Evolutionary conservation across 2,329 filamentous ascomycete genomes (phyloP).

Genomic region (Stagonosporopsis tanaceti): DNA sequence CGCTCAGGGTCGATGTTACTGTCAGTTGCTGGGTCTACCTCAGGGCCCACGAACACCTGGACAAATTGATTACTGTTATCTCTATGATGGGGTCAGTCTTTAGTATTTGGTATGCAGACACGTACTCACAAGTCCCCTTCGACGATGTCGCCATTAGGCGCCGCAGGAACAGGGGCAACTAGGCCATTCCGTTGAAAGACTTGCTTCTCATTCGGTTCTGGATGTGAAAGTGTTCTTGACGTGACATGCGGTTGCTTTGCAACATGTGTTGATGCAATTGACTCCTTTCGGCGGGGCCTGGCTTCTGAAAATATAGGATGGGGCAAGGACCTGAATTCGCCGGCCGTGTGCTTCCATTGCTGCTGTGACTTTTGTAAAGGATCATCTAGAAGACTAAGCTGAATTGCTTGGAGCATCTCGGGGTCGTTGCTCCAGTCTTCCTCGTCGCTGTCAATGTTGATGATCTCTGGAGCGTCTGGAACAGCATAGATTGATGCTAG

Average conservation of each 20-base stretch:
- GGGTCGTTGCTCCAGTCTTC: not conserved
- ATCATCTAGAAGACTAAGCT: not conserved
- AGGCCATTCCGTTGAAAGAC: not conserved
- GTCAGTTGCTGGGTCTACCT: not conserved
- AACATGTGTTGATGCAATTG: too few relatives aligned
- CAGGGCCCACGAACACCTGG: conserved; percentile 20
- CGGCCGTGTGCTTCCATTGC: not conserved
- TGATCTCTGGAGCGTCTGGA: not conserved
- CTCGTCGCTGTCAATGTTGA: not conserved
- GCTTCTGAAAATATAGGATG: not conserved
- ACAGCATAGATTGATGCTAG: not conserved
- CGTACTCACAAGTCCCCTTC: conserved; percentile 31
- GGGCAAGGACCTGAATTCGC: not conserved
- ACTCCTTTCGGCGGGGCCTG: not conserved
- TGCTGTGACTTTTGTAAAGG: not conserved
- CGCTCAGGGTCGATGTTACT: conserved; percentile 24
- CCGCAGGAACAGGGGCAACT: not conserved
- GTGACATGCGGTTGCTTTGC: too few relatives aligned
- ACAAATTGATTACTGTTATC: conserved; percentile 31
- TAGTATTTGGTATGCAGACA: not conserved
- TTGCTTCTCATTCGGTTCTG: not conserved
- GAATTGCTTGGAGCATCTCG: conserved; percentile 2
- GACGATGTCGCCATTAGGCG: conserved; percentile 19
- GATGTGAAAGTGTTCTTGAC: too few relatives aligned
- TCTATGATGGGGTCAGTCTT: conserved; percentile 8